phyloP scores from a whole-genome alignment of 2,329 filamentous ascomycete species.

The Juglanconis sp. region DNA sequence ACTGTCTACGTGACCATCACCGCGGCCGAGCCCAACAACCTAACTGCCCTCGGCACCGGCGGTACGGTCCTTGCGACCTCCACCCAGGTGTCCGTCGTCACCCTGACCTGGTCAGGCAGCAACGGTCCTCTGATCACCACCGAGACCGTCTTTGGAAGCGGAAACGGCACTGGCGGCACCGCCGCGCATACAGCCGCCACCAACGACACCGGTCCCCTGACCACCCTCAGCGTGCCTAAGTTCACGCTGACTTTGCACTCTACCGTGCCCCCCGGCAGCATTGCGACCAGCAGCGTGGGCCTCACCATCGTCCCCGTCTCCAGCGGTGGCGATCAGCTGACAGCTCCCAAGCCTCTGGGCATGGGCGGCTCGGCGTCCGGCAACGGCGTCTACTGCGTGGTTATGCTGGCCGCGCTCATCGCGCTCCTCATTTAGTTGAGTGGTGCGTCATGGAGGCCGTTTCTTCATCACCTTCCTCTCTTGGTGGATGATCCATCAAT shows the following conservation, averaged over 20 bases:
- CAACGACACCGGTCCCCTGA: background rate
- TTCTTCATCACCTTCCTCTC: background rate
- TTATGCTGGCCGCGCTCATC: conserved; percentile 35
- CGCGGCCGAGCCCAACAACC: background rate
- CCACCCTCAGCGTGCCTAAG: conserved; percentile 8
- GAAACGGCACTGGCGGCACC: conserved; percentile 1
- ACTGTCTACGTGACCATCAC: conserved; percentile 12
- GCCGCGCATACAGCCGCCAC: background rate
- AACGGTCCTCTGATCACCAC: conserved; percentile 1
- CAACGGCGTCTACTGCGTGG: conserved; percentile 30
- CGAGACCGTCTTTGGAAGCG: background rate
- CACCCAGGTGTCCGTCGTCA: background rate
- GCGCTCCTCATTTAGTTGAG: conserved; percentile 30
- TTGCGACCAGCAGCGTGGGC: conserved; percentile 16
- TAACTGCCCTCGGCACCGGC: background rate
- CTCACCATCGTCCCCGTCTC: conserved; percentile 25
- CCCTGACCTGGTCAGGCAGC: background rate
- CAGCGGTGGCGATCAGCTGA: conserved; percentile 32
- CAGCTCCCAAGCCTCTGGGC: conserved; percentile 25
- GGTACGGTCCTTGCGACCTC: conserved; percentile 1
- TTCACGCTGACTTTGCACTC: conserved; percentile 25
- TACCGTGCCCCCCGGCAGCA: conserved; percentile 29
- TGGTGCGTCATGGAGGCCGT: background rate
- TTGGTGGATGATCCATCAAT: too few species aligned
- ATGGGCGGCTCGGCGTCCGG: conserved; percentile 29